Evolutionary conservation across 2,329 filamentous ascomycete genomes (phyloP).

Genomic region (Claviceps citrina): DNA sequence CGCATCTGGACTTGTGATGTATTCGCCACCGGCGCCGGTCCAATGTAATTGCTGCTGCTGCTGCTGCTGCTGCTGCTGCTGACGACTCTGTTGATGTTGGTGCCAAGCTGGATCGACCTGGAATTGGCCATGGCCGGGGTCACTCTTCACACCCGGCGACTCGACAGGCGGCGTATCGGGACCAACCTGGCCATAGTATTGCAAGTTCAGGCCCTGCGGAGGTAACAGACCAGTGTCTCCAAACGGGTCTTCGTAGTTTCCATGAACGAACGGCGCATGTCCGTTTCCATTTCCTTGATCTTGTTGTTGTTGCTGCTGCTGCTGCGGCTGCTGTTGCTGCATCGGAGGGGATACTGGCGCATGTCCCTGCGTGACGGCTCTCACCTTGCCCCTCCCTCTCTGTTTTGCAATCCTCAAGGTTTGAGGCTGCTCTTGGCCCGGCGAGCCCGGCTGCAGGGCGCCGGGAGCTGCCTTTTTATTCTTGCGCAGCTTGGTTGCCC

Average conservation of each 20-base stretch:
- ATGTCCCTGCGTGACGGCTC: slow-evolving; percentile 8
- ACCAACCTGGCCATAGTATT: slow-evolving; percentile 18
- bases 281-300: too few relatives aligned
- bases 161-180: slow-evolving; percentile 24
- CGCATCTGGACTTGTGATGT: slow-evolving; percentile 11
- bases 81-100: slow-evolving; percentile 13
- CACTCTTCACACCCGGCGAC: slow-evolving; percentile 22
- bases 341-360: slow-evolving; percentile 13
- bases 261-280: slow-evolving; percentile 18
- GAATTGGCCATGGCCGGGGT: slow-evolving; percentile 15
- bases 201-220: slow-evolving; percentile 12
- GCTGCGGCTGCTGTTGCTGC: slow-evolving; percentile 13
- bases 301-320: slow-evolving; percentile 11
- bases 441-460: slow-evolving; percentile 15
- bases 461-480: slow-evolving; percentile 12
- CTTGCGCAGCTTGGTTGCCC: slow-evolving; percentile 22
- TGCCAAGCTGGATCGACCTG: slow-evolving; percentile 8
- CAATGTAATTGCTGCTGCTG: slow-evolving; percentile 11
- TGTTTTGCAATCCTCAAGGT: slow-evolving; percentile 20
- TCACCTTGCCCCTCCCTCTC: slow-evolving; percentile 13
- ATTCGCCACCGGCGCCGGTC: slow-evolving; percentile 14
- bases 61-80: slow-evolving; percentile 14
- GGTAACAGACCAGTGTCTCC: slow-evolving; percentile 14
- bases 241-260: slow-evolving; percentile 25
- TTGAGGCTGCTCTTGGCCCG: slow-evolving; percentile 14